Percentiles rank a stretch among this genome's conserved stretches.
phyloP scores from a whole-genome alignment of 495 filamentous ascomycete genomes.

The Podospora pseudopauciseta region DNA sequence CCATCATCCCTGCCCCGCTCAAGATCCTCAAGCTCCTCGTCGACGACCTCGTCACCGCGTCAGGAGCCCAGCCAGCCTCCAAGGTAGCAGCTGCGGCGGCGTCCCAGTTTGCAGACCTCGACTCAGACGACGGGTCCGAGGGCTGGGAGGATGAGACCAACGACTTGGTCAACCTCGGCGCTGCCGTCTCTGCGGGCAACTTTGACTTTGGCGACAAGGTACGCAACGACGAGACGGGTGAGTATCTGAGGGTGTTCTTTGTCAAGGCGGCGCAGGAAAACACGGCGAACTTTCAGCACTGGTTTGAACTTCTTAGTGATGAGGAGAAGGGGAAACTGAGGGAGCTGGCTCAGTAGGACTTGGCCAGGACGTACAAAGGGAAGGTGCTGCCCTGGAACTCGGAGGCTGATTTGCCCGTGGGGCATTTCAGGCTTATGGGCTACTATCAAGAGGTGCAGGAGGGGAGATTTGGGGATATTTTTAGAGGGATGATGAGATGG shows the following conservation, averaged over 20 bases:
- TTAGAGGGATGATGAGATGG: background rate
- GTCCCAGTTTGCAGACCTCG: constrained; percentile 50
- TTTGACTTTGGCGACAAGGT: constrained; percentile 73
- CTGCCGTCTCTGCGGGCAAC: constrained; percentile 65
- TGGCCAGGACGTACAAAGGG: background rate
- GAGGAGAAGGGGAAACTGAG: constrained; percentile 72
- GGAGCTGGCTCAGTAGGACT: constrained; percentile 34
- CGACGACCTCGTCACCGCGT: constrained; percentile 74
- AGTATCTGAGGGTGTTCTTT: constrained; percentile 80
- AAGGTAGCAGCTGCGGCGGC: constrained; percentile 52
- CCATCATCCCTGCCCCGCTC: constrained; percentile 78
- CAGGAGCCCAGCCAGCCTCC: constrained; percentile 38
- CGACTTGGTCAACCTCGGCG: constrained; percentile 66
- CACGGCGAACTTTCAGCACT: constrained; percentile 67
- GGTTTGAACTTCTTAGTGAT: constrained; percentile 64
- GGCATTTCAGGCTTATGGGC: no score
- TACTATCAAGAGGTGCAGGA: background rate
- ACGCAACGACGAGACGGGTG: constrained; percentile 89
- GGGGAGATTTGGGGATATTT: background rate
- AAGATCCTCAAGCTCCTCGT: constrained; percentile 97
- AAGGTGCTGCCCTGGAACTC: no score
- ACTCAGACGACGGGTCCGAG: constrained; percentile 63
- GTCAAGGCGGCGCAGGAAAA: constrained; percentile 59
- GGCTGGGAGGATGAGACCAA: constrained; percentile 87
- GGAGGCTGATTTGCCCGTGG: background rate